phyloP scores from a whole-genome alignment of 129 eudicot genomes.

The Gnaphalium uliginosum region DNA sequence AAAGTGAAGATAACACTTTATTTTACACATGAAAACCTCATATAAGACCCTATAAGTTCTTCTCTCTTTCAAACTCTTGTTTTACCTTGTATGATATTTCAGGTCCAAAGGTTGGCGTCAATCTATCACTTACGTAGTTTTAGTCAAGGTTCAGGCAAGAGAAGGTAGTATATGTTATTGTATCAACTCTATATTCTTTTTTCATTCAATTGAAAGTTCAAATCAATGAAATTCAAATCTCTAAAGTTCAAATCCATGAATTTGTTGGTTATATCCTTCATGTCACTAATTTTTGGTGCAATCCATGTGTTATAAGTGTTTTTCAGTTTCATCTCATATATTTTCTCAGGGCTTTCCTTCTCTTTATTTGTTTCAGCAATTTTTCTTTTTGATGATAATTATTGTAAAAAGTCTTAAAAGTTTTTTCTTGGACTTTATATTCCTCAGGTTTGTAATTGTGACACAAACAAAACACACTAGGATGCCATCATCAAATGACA shows the following conservation, averaged over 20 bases:
- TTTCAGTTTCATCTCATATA: not conserved
- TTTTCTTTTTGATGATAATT: not conserved
- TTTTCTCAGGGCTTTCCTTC: not conserved
- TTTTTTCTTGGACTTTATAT: not conserved
- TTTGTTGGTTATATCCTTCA: not conserved
- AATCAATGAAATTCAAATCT: not conserved
- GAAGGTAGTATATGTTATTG: constrained; percentile 45
- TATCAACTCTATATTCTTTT: not conserved
- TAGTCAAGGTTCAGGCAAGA: constrained; percentile 84
- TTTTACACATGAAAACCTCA: not conserved
- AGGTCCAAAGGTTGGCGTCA: constrained; percentile 81
- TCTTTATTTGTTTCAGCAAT: not conserved
- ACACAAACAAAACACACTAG: constrained; percentile 56
- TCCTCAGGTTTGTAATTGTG: constrained; percentile 79
- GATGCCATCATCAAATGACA: constrained; percentile 78
- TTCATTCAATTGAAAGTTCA: not conserved
- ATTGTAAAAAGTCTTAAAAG: not conserved
- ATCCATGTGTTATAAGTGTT: not conserved
- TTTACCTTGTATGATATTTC: not conserved
- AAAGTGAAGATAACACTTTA: not conserved
- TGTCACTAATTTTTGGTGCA: not conserved
- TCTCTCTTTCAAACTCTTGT: not conserved
- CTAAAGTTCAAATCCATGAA: not conserved
- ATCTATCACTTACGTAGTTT: constrained; percentile 73
- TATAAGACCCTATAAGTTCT: not conserved